Evolutionary conservation across 805 yeast species (phyloP), one percentile per base, ranked within the genome.

Genomic region (Sugiyamaella americana): DNA sequence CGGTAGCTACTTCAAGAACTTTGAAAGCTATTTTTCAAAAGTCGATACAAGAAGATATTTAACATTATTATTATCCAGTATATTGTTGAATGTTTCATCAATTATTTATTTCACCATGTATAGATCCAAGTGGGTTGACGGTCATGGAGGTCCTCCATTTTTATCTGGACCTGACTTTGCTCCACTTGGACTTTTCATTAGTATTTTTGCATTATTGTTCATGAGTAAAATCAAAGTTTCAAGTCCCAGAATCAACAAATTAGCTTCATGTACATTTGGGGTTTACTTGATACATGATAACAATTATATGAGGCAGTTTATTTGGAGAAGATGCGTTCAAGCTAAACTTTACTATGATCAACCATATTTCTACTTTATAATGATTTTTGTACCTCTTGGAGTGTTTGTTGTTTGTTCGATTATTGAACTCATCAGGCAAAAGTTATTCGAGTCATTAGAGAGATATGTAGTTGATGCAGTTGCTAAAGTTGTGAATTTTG

Each of bases 211-310:
- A 8, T 44, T 44, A n/a, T 8, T 37, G 32, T 16, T 34, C 13
- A 36, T 32, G 13, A 30, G 37, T n/a, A 32, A 22, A n/a, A 4
- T 44, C 16, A 18, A 26, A 16, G 37, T 44, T 26, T 32, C 36
- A 23, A 44, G 47, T 38, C 2, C 11, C 6, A 5, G 18, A 11
- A 32, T 44, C 16, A 44, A 44, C 30, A 17, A 34, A 38, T 13
- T 37, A 19, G 47, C 47, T 13, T 8, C 20, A 5, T 13, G 37
- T 26, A 34, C 43, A 5, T 44, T 44, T 38, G 17, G 35, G 5
- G 47, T 44, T 13, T 44, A 44, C 26, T 38, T 44, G 8, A 26
- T 44, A 4, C 47, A 44, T 22, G 47, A 44, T 2, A 20, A 44
- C 24, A 22, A 19, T 8, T 6, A 38, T 17, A 20, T 44, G 5